Evolutionary conservation across 2,329 filamentous ascomycete species (phyloP), one percentile per base, ranked within the genome.

Genomic region (Hortaea sp.): DNA sequence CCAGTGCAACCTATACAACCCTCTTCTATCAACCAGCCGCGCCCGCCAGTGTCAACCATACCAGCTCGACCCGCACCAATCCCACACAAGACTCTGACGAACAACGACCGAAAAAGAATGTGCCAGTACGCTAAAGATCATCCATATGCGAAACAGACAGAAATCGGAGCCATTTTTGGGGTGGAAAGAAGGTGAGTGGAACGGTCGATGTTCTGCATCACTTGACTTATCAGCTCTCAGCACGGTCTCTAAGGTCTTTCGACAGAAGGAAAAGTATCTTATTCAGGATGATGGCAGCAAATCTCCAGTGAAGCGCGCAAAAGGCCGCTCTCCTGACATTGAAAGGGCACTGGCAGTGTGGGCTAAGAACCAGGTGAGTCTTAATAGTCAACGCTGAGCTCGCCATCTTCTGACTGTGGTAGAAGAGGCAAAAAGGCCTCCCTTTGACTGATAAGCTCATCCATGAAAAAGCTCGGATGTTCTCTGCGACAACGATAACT

Each of bases 221-320:
- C 20, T 20, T 20, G 20, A 20, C 20, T 20, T 2, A 20, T 20
- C 20, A 20, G 20, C 20, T 20, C 20, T 47, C 65, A 98, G 92
- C 70, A 98, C 92, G 41, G 92, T 98, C n/a, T 98, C 92, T 45
- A 98, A 98, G 65, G 92, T 97, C 46, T 69, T 98, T 53, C 82
- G 90, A 45, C 84, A 95, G 61, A 94, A 90, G 69, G 92, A 98
- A 53, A 92, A 94, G 65, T 97, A 94, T 66, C 76, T 97, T 10
- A 85, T 83, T 60, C 80, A 81, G 44, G 86, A 86, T 60, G 88
- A 87, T 65, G 84, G 82, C 55, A 87, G 75, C 63, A 79, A 77
- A 56, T 90, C 88, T 39, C 85, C 87, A 5, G 78, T 85, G 54
- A 94, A 92, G 66, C 83, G 85, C 55, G 73, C 78, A 47, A 95